These are phyloP conservation scores for Oehlia diaphana DNA, from an alignment of 192 early-diverging fungal genomes.

Conservation along the genomic window DNA sequence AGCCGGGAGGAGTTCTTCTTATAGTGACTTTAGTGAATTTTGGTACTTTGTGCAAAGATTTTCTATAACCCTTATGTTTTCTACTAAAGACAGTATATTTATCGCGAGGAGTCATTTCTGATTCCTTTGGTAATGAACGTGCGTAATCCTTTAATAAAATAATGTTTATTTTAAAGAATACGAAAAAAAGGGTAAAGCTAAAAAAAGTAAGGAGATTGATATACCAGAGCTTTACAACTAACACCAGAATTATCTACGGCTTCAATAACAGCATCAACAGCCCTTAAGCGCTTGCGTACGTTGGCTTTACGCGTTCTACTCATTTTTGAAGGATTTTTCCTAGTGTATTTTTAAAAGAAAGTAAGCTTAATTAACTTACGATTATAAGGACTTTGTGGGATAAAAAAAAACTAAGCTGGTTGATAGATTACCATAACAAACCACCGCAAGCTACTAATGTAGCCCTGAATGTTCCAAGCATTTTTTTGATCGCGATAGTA, in stretches of 20 bases:
- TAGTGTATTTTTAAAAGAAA: neutral
- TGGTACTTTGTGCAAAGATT: conserved; percentile 82
- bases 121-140: conserved; percentile 59
- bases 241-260: conserved; percentile 71
- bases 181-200: neutral
- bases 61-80: conserved; percentile 65
- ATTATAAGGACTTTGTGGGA: neutral
- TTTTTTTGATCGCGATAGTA: neutral
- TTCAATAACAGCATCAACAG: conserved; percentile 75
- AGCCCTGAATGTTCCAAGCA: conserved; percentile 25
- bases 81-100: conserved; percentile 86
- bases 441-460: conserved; percentile 18
- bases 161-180: neutral
- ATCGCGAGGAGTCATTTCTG: conserved; percentile 72
- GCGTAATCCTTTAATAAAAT: conserved; percentile 49
- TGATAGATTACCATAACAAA: conserved; percentile 14
- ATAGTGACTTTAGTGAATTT: conserved; percentile 81
- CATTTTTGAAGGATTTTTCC: conserved; percentile 38
- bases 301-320: conserved; percentile 81
- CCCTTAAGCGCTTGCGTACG: conserved; percentile 80
- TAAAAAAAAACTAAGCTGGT: neutral
- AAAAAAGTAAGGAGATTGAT: neutral
- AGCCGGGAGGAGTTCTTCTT: conserved; percentile 70
- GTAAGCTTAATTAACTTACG: neutral
- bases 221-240: conserved; percentile 69